Base-by-base conservation (phyloP, 164 flowering plant genomes). In the Piper longum region DNA sequence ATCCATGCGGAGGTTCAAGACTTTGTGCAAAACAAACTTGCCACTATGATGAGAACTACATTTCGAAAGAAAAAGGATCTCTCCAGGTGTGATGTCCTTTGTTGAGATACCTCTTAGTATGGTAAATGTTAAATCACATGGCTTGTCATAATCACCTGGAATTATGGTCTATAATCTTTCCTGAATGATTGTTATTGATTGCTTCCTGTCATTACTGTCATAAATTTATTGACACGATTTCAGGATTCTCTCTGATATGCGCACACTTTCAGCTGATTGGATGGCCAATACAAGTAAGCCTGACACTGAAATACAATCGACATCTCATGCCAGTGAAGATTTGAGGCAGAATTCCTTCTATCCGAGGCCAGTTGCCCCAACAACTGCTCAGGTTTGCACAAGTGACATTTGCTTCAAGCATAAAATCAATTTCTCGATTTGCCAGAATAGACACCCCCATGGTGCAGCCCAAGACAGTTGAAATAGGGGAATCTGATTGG, bases 231-330 rank as follows among this genome's bases (percentile, higher is more conserved):
- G 69, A 70, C 9, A 36, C 43, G 36, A 58, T 75, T 82, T 64
- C 93, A 95, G 99, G 89, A 83, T 95, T 65, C 87, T 95, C 74
- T 88, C 97, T 76, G 99, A 95, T 75, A 95, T 95, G 99, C 80
- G 97, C 63, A 95, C 99, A 57, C 91, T 95, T 74, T 87, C 99
- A 72, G 97, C 99, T 42, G 99, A 95, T 73, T 95, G 99, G 99
- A 95, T 95, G 99, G 96, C 96, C 64, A 95, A 91, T 70, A 81
- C 92, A 54, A 87, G 78, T 87, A 84, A 79, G 74, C 80, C 93
- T 67, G 99, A 85, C 59, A 59, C 78, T 56, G 95, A 87, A 52
- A 65, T 79, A 54, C 96, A 79, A 59, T 71, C 89, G 59, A 69
- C 70, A 62, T 86, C 81, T 43, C 96, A 85, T 75, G 86, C 87